Conservation (phyloP, 805 yeast species). For the Saccharomycopsis sp. region DNA sequence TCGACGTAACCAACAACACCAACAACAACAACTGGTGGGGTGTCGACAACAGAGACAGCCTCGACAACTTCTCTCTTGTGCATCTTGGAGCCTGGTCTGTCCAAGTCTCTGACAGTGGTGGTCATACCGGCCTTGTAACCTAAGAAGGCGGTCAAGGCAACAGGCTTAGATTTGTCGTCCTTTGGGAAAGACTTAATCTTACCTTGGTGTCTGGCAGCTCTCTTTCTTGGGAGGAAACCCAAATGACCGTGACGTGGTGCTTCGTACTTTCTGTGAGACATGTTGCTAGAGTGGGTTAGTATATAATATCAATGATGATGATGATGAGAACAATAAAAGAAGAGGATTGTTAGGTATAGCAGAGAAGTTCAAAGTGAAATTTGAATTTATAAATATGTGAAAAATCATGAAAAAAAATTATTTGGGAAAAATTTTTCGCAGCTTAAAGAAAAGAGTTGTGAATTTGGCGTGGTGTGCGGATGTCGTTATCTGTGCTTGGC, state of each 20-base stretch:
- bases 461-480: neutral
- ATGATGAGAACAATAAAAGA: neutral
- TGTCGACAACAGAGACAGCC: constrained; percentile 98
- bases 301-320: neutral
- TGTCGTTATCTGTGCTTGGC: neutral
- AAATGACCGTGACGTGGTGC: constrained; percentile 99
- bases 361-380: neutral
- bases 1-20: constrained; percentile 99
- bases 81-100: constrained; percentile 99
- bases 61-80: constrained; percentile 99
- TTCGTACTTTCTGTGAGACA: constrained; percentile 99
- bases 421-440: neutral
- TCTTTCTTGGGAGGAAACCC: constrained; percentile 99
- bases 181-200: constrained; percentile 99
- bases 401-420: neutral
- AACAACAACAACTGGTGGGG: constrained; percentile 97
- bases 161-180: constrained; percentile 97
- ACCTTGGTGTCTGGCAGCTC: constrained; percentile 98
- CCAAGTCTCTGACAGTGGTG: constrained; percentile 99
- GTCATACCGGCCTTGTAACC: constrained; percentile 99
- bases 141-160: constrained; percentile 97
- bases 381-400: neutral
- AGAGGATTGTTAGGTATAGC: neutral
- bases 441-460: neutral
- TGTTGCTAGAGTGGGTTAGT: constrained; percentile 28